These are phyloP conservation scores for Azolla pinnata DNA, from an alignment of 75 land plant species.

Conservation along the genomic window DNA sequence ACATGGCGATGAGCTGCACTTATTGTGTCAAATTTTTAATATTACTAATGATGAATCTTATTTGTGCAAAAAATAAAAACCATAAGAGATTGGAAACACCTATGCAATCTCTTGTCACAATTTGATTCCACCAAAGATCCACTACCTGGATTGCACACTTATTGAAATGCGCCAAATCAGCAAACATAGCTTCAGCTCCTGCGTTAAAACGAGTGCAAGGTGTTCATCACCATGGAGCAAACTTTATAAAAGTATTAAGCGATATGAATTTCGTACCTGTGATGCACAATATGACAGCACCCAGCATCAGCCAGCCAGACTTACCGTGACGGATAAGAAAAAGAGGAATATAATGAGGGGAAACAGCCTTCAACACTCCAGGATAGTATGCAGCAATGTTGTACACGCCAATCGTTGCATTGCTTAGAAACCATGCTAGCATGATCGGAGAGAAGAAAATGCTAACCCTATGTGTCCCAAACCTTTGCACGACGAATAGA, in stretches of 20 bases:
- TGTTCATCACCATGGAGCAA: too few species aligned
- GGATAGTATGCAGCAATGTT: slow-evolving; percentile 43
- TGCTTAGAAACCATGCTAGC: slow-evolving; percentile 46
- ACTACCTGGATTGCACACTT: slow-evolving; percentile 60
- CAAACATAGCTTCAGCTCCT: slow-evolving; percentile 79
- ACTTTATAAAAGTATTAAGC: too few species aligned
- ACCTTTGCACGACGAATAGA: slow-evolving; percentile 44
- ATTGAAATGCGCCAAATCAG: slow-evolving; percentile 76
- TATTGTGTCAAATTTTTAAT: too few species aligned
- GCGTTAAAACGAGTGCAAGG: too few species aligned
- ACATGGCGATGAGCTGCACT: too few species aligned
- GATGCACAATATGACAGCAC: slow-evolving; percentile 57
- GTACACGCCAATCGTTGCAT: slow-evolving; percentile 47
- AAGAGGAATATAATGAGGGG: slow-evolving; percentile 45
- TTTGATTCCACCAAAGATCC: too few species aligned
- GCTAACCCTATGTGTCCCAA: slow-evolving; percentile 52
- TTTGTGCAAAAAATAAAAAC: too few species aligned
- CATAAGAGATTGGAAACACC: too few species aligned
- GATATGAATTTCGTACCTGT: too few species aligned
- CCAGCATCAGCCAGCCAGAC: slow-evolving; percentile 66
- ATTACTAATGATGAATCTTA: too few species aligned
- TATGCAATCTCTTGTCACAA: too few species aligned
- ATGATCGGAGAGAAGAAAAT: slow-evolving; percentile 70
- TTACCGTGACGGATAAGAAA: slow-evolving; percentile 45
- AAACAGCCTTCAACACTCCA: slow-evolving; percentile 50